Percentiles rank a stretch among this genome's conserved stretches.
Conservation (phyloP, 305 asterid genomes). For the Fraxinus angustifolia region DNA sequence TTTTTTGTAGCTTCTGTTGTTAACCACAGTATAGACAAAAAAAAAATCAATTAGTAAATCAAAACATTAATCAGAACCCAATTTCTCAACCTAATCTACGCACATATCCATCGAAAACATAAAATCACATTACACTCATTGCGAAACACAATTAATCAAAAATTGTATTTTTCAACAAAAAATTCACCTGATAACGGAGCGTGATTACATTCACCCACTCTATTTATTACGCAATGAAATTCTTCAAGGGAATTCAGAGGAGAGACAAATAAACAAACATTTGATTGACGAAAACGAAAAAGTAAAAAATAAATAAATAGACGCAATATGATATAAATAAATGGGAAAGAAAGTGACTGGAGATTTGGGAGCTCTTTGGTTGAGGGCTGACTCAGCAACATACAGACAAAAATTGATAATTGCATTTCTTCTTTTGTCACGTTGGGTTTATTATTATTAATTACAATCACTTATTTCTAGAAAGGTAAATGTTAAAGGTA, state of each 20-base stretch:
- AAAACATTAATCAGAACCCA: conserved; percentile 1
- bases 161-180: background rate
- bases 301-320: background rate
- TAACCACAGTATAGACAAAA: background rate
- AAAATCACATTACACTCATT: background rate
- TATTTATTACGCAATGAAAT: background rate
- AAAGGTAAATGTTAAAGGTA: too few relatives aligned
- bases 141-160: background rate
- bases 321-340: background rate
- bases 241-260: background rate
- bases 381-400: conserved; percentile 28
- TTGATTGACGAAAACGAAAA: background rate
- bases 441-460: background rate
- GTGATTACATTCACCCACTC: conserved; percentile 16
- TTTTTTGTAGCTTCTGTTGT: background rate
- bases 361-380: background rate
- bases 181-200: conserved; percentile 13
- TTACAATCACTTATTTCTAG: background rate
- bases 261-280: background rate
- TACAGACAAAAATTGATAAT: background rate
- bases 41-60: background rate
- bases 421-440: background rate
- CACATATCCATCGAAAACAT: background rate
- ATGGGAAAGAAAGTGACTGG: conserved; percentile 8
- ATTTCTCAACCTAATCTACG: background rate